These are phyloP conservation scores for Mycosphaerelloides madeirae DNA, from an alignment of 2,329 filamentous ascomycete genomes.

Conservation along the genomic window DNA sequence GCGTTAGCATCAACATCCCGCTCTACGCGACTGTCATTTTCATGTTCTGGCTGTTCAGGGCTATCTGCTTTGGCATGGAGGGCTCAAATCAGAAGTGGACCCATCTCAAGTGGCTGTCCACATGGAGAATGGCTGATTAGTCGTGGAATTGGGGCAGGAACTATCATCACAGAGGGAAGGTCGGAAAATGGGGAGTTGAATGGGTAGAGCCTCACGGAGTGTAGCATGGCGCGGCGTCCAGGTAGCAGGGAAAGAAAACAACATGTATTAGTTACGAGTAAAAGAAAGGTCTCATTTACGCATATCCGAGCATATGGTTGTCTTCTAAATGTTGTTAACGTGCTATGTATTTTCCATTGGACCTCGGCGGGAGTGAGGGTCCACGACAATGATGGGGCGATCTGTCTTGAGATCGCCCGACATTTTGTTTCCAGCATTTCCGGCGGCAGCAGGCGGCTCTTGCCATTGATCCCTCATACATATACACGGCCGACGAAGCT, in stretches of 20 bases:
- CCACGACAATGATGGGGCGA: too few relatives aligned
- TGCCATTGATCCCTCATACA: too few relatives aligned
- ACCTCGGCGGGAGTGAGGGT: too few relatives aligned
- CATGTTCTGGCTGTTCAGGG: constrained; percentile 85
- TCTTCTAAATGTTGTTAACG: too few relatives aligned
- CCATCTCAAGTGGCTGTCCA: constrained; percentile 90
- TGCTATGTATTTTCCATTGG: too few relatives aligned
- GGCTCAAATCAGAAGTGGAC: constrained; percentile 77
- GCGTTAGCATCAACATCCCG: constrained; percentile 64
- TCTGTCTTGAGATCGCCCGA: too few relatives aligned
- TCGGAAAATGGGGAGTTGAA: not conserved
- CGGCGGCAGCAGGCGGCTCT: too few relatives aligned
- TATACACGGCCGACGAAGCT: too few relatives aligned
- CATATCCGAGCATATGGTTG: too few relatives aligned
- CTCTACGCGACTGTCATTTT: constrained; percentile 72
- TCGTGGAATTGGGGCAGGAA: not conserved
- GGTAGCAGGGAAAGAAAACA: constrained; percentile 6
- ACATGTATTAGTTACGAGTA: constrained; percentile 7
- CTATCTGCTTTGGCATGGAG: constrained; percentile 94
- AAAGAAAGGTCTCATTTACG: not conserved
- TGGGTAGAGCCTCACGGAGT: not conserved
- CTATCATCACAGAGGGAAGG: not conserved
- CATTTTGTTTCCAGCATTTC: too few relatives aligned
- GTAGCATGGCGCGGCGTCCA: constrained; percentile 9
- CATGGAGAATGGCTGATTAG: constrained; percentile 73